Conservation (phyloP, 164 flowering plant genomes). For the Nymphaea thermarum region DNA sequence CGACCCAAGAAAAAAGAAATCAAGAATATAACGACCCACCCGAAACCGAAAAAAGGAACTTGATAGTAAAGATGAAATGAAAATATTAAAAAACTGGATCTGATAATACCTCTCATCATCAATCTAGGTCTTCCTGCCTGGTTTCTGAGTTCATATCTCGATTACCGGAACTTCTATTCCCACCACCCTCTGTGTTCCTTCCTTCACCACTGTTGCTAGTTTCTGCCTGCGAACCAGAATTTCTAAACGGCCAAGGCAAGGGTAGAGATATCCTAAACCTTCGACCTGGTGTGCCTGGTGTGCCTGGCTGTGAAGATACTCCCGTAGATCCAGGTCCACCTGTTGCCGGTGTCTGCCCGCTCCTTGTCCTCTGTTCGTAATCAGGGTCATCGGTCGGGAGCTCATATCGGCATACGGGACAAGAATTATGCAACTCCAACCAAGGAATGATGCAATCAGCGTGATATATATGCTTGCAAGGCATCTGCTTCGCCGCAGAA, state of each 20-base stretch:
- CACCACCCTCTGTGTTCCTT: constrained; percentile 8
- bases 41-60: not conserved
- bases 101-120: constrained; percentile 15
- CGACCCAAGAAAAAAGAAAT: no score
- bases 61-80: not conserved
- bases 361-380: constrained; percentile 37
- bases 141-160: constrained; percentile 21
- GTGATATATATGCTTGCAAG: constrained; percentile 82
- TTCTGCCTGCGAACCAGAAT: constrained; percentile 30
- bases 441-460: constrained; percentile 77
- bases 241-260: constrained; percentile 19
- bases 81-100: not conserved
- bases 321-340: constrained; percentile 10
- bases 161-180: constrained; percentile 12
- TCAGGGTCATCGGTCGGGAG: constrained; percentile 87
- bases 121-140: constrained; percentile 46
- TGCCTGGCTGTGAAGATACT: constrained; percentile 11
- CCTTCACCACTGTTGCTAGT: constrained; percentile 25
- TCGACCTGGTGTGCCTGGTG: constrained; percentile 7
- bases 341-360: not conserved
- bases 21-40: not conserved
- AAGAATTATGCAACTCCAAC: constrained; percentile 82
- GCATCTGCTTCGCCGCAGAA: constrained; percentile 61
- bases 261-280: constrained; percentile 2
- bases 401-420: constrained; percentile 89